Base-by-base conservation (phyloP, 2,329 filamentous ascomycete species). In the Lachnellula hyalina region DNA sequence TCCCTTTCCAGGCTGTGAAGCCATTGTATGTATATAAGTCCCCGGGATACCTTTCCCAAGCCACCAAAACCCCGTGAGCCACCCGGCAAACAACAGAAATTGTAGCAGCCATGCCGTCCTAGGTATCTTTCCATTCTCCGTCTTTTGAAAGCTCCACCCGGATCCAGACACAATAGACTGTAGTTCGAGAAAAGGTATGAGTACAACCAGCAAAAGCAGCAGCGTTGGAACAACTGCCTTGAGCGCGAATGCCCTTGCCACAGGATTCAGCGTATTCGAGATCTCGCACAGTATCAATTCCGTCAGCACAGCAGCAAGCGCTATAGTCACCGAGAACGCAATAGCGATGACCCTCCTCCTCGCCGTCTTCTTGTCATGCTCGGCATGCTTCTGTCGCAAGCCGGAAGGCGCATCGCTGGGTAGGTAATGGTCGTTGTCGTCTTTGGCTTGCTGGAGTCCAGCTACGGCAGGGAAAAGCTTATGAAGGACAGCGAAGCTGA, bases 201-300 rank as follows among this genome's bases (percentile, higher is more conserved):
- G 75, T 14, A 89, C 75, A 28, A 95, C 80, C 25, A 94, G 79
- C 58, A 92, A 73, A 40, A 90, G 78, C 28, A 95, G 73, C 42
- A 96, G 74, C 19, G 83, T 81, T 6, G 85, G 83, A 25, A 95
- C 81, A 0, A 86, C 90, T 32, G 86, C 72, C 54, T 82, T 78
- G 61, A 95, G 75, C 21, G 86, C 89, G 28, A 87, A 68, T 21
- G 80, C 81, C 56, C 90, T 78, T 12, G 88, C 89, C 34, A 76
- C 75, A 6, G 84, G 78, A 60, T 86, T 80, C n/a, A 90, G 78
- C 5, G 87, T 78, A 65, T 90, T 89, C 25, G 88, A 84, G 44
- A 96, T 89, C 71, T 96, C 90, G 64, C 89, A 90, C 8, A 96
- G 78, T 46, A 96, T 88, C 61, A 96, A 74, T 71, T 92, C 86